Evolutionary conservation across 169 alveolate genomes (phyloP), one percentile per base, ranked within the genome.

Genomic region (Plasmodium adleri): DNA sequence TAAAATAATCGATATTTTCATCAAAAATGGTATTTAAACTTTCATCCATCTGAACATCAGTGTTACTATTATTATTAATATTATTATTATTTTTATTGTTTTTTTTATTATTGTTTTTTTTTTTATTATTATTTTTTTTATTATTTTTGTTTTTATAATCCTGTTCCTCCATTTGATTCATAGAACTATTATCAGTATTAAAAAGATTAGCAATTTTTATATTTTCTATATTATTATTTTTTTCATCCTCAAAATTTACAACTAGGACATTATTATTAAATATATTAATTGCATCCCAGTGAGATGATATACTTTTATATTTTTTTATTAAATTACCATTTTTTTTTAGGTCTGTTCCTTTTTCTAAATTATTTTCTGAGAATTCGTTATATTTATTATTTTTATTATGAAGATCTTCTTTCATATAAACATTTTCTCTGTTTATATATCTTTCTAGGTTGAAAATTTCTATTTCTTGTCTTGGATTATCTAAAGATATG

Each of bases 151-250:
- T 39, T 39, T 39, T 39, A 39, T 5, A 39, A 39, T 39, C 5
- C 9, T 39, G 47, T 39, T 0, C 10, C 9, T 39, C 47, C 47
- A 5, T 39, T 39, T 39, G 47, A 39, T 5, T 4, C 47, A 39
- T 39, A 39, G 10, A 8, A 22, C 45, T 39, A 17, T 72, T 43
- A 26, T 49, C 8, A 4, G 1, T 75, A 22, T 75, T 13, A 39
- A 75, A 75, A 75, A 75, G 60, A 0, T 63, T 26, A 22, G 43
- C 50, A 60, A 75, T 62, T 43, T 60, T 64, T 39, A 45, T 32
- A 63, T 75, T 70, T 0, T 26, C 20, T n/a, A 75, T 75, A 54
- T 75, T 54, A 67, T 67, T 47, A 12, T 80, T 22, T 67, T 20
- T 32, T 15, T 50, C 80, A 71, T 80, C 80, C 2, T 39, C 22